These are phyloP conservation scores for Cyclotella cryptica DNA, from an alignment of 108 stramenopile species.

Conservation along the genomic window DNA sequence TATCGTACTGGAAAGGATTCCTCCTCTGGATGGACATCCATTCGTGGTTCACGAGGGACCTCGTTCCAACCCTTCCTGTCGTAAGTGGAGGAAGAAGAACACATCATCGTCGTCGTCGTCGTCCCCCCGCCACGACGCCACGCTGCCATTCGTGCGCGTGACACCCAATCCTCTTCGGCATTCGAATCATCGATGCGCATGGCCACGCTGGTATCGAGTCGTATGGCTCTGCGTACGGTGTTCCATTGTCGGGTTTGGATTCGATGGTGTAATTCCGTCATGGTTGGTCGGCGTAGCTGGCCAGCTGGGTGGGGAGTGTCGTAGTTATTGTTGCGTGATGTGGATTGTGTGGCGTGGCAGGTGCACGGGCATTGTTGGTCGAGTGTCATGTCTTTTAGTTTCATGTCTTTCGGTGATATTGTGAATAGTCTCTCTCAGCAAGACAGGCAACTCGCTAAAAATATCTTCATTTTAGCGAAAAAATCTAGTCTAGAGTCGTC, in stretches of 20 bases:
- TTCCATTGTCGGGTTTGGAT: conserved; percentile 24
- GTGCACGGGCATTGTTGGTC: not conserved
- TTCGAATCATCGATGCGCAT: conserved; percentile 41
- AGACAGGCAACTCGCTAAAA: too few species aligned
- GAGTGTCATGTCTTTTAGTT: not conserved
- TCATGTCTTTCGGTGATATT: too few species aligned
- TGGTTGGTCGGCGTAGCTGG: too few species aligned
- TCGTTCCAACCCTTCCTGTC: too few species aligned
- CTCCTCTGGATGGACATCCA: not conserved
- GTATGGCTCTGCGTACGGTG: conserved; percentile 20
- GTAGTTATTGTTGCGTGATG: not conserved
- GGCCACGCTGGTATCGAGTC: conserved; percentile 18
- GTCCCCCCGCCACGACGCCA: not conserved
- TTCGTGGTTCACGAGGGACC: not conserved
- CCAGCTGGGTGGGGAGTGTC: too few species aligned
- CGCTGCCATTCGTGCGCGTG: not conserved
- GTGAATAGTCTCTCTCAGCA: too few species aligned
- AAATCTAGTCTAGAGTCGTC: too few species aligned
- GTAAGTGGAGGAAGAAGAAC: too few species aligned
- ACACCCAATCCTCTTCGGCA: conserved; percentile 13
- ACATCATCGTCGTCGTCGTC: too few species aligned
- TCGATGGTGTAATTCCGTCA: not conserved
- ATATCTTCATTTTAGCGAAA: too few species aligned
- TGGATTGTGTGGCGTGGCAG: not conserved
- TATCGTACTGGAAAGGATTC: conserved; percentile 3